Conservation (phyloP, 345 rosid species). For the Eucalyptus sp. region DNA sequence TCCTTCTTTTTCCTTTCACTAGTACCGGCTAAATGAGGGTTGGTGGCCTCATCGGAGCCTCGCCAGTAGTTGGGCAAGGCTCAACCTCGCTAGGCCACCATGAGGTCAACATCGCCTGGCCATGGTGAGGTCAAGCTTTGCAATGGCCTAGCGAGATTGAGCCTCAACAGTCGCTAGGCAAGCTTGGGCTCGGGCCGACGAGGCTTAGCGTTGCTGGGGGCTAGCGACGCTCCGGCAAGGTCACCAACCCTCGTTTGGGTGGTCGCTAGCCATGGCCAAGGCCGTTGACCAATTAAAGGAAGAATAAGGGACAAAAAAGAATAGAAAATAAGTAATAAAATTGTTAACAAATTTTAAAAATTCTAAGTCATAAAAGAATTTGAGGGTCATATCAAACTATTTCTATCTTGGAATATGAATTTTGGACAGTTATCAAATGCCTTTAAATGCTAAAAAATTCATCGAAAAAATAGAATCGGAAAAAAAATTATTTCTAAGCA, state of each 20-base stretch:
- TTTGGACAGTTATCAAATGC: no score
- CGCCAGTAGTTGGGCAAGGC: accelerated
- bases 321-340: accelerated
- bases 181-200: accelerated
- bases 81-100: no score
- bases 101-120: accelerated
- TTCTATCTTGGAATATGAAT: accelerated
- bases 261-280: no score
- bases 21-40: no score
- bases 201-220: no score
- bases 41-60: accelerated
- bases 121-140: no score
- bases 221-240: accelerated
- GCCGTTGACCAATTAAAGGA: accelerated
- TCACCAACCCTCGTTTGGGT: accelerated
- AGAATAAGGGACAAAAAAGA: no score
- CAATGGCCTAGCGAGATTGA: accelerated
- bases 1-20: no score
- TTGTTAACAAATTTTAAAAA: no score
- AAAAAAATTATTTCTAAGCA: accelerated
- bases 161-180: accelerated
- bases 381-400: no score
- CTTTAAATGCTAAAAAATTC: accelerated
- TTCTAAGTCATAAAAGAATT: no score
- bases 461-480: accelerated